Evolutionary conservation across 169 alveolate species (phyloP).

Genomic region (Eimeria brunetti): DNA sequence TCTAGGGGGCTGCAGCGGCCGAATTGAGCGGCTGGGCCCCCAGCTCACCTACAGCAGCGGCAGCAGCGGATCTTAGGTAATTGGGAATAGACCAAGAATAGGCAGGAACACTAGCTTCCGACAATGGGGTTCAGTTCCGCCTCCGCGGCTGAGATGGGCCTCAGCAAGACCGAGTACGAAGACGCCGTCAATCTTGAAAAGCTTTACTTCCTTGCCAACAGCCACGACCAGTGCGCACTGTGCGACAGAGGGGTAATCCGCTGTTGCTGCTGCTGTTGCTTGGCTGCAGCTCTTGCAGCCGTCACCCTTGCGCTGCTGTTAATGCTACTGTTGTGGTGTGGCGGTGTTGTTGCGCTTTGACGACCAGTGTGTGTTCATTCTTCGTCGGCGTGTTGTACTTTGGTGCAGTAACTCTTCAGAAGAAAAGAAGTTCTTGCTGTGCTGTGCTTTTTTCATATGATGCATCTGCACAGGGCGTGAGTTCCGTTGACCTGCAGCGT

Average conservation of each 20-base stretch:
- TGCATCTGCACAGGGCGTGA: conserved; percentile 34
- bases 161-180: conserved; percentile 76
- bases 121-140: conserved; percentile 69
- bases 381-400: not conserved
- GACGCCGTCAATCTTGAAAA: conserved; percentile 79
- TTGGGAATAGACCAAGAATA: not conserved
- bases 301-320: not conserved
- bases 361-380: not conserved
- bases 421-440: not conserved
- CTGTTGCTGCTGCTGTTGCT: conserved; percentile 1
- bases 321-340: not conserved
- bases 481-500: conserved; percentile 73
- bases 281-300: not conserved
- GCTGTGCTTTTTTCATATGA: not conserved
- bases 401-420: not conserved
- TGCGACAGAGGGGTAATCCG: conserved; percentile 75
- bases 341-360: not conserved
- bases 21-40: conserved; percentile 31
- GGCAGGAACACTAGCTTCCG: not conserved
- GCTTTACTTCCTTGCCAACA: conserved; percentile 76
- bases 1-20: conserved; percentile 47
- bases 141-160: conserved; percentile 79
- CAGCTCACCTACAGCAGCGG: conserved; percentile 18
- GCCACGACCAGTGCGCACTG: conserved; percentile 74
- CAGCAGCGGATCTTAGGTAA: not conserved